Evolutionary conservation across 352 stramenopile genomes (phyloP).

Genomic region (Pythium aquatile): DNA sequence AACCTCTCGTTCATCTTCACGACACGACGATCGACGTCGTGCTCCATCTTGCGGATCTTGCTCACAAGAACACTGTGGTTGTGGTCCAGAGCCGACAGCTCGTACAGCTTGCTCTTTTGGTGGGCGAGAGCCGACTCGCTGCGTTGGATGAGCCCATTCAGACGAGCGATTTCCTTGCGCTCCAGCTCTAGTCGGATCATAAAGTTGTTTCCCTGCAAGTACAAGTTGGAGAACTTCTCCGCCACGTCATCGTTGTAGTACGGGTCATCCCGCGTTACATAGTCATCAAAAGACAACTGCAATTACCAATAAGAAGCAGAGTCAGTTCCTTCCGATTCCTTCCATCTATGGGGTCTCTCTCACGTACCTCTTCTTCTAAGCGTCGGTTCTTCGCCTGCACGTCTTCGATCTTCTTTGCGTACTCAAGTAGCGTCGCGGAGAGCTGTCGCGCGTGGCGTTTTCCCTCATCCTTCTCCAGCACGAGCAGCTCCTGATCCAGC

Average conservation of each 20-base stretch:
- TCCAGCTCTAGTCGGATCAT: constrained; percentile 78
- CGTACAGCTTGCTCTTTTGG: constrained; percentile 76
- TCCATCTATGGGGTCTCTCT: background rate
- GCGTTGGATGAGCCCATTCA: constrained; percentile 70
- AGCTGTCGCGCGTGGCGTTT: constrained; percentile 71
- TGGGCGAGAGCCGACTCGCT: constrained; percentile 55
- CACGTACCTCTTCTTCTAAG: constrained; percentile 66
- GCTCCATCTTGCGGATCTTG: constrained; percentile 76
- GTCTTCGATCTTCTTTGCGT: constrained; percentile 75
- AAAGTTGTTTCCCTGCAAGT: constrained; percentile 79
- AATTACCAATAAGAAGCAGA: background rate
- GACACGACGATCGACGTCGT: constrained; percentile 78
- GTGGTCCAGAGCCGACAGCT: constrained; percentile 65
- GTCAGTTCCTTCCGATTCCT: background rate
- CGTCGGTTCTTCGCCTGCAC: constrained; percentile 76
- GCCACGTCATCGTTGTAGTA: constrained; percentile 73
- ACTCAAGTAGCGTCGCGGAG: constrained; percentile 60
- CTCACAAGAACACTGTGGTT: constrained; percentile 62
- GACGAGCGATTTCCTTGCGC: constrained; percentile 60
- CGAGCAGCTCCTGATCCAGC: constrained; percentile 68
- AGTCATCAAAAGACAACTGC: constrained; percentile 75
- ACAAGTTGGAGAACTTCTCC: constrained; percentile 77
- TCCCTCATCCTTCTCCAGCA: constrained; percentile 68
- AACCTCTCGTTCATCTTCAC: constrained; percentile 85
- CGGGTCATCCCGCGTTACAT: constrained; percentile 62